Evolutionary conservation across 2,329 filamentous ascomycete species (phyloP).

Genomic region (Alternaria panax): DNA sequence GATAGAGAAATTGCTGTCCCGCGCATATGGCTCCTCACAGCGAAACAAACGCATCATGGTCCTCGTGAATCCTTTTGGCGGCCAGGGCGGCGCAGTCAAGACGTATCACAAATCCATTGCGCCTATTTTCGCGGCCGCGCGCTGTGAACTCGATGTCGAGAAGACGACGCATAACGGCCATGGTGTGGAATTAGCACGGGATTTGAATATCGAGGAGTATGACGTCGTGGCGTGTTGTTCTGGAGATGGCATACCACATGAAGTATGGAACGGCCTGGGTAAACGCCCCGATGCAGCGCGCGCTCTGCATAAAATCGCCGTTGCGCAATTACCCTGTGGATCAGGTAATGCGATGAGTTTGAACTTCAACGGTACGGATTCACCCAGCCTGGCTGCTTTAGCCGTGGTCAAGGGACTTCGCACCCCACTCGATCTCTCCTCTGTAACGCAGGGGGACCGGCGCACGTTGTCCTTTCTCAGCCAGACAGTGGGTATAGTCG

Average conservation of each 20-base stretch:
- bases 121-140: constrained; percentile 82
- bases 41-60: constrained; percentile 82
- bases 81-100: constrained; percentile 77
- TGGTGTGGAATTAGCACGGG: constrained; percentile 76
- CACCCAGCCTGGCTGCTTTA: constrained; percentile 77
- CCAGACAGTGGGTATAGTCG: constrained; percentile 87
- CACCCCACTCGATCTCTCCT: constrained; percentile 85
- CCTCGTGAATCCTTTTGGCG: constrained; percentile 88
- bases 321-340: constrained; percentile 89
- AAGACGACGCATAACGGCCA: constrained; percentile 76
- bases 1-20: constrained; percentile 69
- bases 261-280: constrained; percentile 92
- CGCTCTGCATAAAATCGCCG: constrained; percentile 78
- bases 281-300: constrained; percentile 75
- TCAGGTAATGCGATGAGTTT: constrained; percentile 93
- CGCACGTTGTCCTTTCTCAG: constrained; percentile 87
- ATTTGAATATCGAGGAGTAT: constrained; percentile 78
- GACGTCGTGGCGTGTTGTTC: constrained; percentile 90
- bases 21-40: constrained; percentile 74
- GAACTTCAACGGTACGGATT: constrained; percentile 84
- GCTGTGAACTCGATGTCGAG: constrained; percentile 77
- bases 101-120: constrained; percentile 78
- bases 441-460: constrained; percentile 79
- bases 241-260: constrained; percentile 88
- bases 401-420: constrained; percentile 85